A percentile compares a stretch with the other conserved stretches of the same genome.
phyloP scores from a whole-genome alignment of 345 rosid species.

The Sisymbrium irio region DNA sequence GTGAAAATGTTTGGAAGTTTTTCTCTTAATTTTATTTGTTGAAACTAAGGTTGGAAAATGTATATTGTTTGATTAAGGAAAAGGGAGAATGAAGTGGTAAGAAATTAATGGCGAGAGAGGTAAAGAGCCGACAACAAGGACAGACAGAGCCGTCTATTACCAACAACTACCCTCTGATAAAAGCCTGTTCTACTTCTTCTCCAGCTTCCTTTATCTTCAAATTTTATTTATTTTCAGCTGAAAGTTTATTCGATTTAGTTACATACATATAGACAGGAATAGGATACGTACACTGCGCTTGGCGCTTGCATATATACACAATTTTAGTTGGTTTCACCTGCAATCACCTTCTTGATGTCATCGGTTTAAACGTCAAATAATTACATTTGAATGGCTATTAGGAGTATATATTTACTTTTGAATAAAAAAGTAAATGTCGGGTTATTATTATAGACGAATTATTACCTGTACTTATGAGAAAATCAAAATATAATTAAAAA shows the following conservation, averaged over 20 bases:
- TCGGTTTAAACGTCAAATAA: neutral
- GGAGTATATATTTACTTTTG: no score
- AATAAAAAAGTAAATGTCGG: neutral
- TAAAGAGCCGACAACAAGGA: slow-evolving; percentile 51
- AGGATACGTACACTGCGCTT: neutral
- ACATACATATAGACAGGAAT: no score
- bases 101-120: neutral
- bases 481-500: neutral
- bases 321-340: neutral
- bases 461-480: neutral
- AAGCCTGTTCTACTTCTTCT: slow-evolving; percentile 40
- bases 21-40: neutral
- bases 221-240: neutral
- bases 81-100: slow-evolving; percentile 11
- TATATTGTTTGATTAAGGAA: neutral
- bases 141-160: slow-evolving; percentile 61
- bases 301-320: no score
- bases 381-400: no score
- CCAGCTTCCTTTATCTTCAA: neutral
- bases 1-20: neutral
- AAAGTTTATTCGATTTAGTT: neutral
- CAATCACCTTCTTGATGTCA: slow-evolving; percentile 24
- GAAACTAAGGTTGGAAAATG: neutral
- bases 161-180: slow-evolving; percentile 42
- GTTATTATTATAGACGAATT: neutral